Base-by-base conservation (phyloP, 306 rosid species). In the Urtica urens region DNA sequence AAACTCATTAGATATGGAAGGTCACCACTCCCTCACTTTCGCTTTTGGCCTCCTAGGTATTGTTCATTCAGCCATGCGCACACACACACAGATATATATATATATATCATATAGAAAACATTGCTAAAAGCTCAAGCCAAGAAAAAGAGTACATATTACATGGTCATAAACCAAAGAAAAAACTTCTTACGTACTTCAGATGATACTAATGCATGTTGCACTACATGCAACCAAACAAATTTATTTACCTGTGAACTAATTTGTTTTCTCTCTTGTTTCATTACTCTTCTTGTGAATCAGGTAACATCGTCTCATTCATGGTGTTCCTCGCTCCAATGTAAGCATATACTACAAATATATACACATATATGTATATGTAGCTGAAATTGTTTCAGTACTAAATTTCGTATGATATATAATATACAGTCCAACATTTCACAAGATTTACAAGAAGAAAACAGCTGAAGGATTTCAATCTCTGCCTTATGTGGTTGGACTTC, bases 261-360 rank as follows among this genome's bases (percentile, higher is more conserved):
- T 18, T 2, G 27, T n/a, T 15, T 33, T n/a, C 7, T 25, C 17
- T 17, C 10, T 54, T 38, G 38, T 29, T 3, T 48, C 38, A 37
- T 24, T 43, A 41, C 49, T 31, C 13, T 51, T 25, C 41, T 29
- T 21, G 48, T 51, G 38, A 25, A 31, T 31, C n/a, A 90, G 99
- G 99, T 65, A 92, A 85, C 69, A 21, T 69, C 54, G 72, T 92
- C 65, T 92, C 99, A 53, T 78, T 92, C 26, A 52, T 75, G 65
- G 95, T 92, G 64, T 85, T 66, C 76, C 87, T 92, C 23, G 77
- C 96, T 64, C 99, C 99, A 64, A 21, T 79, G 99, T 92, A 82
- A 79, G 96, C 14, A 4, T 6, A 5, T 38, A 7, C 7, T 14
- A 7, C 18, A 1, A 39, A 13, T 39, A 14, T 14, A 39, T 39